Percentiles rank a stretch among this genome's conserved stretches.
Evolutionary conservation across 2,329 filamentous ascomycete genomes (phyloP).

Genomic region (Epichloe gansuensis): DNA sequence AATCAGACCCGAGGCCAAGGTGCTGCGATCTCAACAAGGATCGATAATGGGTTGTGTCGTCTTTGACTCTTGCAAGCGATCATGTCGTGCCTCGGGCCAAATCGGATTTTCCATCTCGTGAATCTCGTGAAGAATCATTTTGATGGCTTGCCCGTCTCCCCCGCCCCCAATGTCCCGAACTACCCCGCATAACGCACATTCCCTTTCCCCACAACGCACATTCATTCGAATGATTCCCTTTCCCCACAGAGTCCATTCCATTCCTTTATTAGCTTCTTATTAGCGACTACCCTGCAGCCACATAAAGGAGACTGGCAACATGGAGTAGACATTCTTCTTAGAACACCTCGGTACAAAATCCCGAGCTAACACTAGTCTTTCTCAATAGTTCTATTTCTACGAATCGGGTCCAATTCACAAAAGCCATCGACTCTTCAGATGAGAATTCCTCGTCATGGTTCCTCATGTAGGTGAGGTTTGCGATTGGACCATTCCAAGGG

Average conservation of each 20-base stretch:
- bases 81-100: too few relatives aligned
- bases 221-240: not conserved
- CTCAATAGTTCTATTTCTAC: not conserved
- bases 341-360: not conserved
- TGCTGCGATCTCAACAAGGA: not conserved
- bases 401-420: not conserved
- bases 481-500: not conserved
- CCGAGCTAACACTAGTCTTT: not conserved
- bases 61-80: not conserved
- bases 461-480: not conserved
- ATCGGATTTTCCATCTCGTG: not conserved
- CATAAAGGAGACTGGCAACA: too few relatives aligned
- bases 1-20: not conserved
- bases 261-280: not conserved
- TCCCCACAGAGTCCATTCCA: not conserved
- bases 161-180: too few relatives aligned
- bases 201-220: not conserved
- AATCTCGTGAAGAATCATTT: too few relatives aligned
- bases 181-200: not conserved
- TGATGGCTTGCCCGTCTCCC: too few relatives aligned
- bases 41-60: not conserved
- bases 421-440: too few relatives aligned
- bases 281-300: not conserved
- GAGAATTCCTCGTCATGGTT: not conserved
- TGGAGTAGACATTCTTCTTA: not conserved